phyloP scores from a whole-genome alignment of 371 early-diverging fungal species.

The Actinomucor elegans region DNA sequence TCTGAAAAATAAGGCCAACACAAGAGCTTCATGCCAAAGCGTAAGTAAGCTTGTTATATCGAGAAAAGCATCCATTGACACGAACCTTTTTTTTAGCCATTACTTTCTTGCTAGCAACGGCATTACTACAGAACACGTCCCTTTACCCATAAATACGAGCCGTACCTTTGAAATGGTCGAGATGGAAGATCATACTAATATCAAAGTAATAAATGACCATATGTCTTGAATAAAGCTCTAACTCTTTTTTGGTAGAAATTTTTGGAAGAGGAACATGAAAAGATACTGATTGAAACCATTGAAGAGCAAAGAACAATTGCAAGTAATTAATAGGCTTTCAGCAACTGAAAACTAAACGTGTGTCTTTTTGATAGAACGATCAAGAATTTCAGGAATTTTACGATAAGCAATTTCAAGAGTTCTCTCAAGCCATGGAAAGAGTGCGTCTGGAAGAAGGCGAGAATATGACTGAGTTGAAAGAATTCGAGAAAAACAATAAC shows the following conservation, averaged over 20 bases:
- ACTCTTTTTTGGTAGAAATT: constrained; percentile 9
- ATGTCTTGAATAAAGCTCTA: too few species aligned
- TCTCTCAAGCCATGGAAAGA: not conserved
- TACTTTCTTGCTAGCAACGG: constrained; percentile 44
- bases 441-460: constrained; percentile 4
- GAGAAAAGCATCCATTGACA: not conserved
- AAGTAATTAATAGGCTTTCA: not conserved
- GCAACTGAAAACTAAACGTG: not conserved
- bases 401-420: not conserved
- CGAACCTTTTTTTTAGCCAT: constrained; percentile 22
- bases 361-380: constrained; percentile 7
- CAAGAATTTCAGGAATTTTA: constrained; percentile 3
- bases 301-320: constrained; percentile 12
- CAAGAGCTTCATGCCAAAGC: constrained; percentile 24
- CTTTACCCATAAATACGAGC: constrained; percentile 6
- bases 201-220: constrained; percentile 7
- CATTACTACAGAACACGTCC: constrained; percentile 26
- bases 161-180: constrained; percentile 6
- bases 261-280: constrained; percentile 17
- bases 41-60: not conserved
- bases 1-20: constrained; percentile 8
- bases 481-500: constrained; percentile 1
- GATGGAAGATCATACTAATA: constrained; percentile 13
- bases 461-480: not conserved
- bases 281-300: constrained; percentile 9